Evolutionary conservation across 228 moss, liverwort and hornwort genomes (phyloP), one percentile per base, ranked within the genome.

Genomic region (Sphagnum fallax): DNA sequence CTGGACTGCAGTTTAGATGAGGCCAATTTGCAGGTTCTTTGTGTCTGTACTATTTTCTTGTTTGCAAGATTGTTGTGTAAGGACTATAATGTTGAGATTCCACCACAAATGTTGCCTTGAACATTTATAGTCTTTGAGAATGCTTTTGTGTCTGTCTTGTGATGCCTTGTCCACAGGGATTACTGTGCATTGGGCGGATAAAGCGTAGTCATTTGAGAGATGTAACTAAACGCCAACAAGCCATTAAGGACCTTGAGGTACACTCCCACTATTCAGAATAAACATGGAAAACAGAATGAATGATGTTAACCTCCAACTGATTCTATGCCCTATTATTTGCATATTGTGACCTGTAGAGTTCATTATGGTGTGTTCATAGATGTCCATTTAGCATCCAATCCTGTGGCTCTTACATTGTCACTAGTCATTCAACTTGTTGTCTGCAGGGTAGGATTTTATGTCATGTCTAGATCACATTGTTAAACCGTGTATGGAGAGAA

Each of bases 171-270:
- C 68, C 32, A 48, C 66, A 88, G 82, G 88, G 88, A 63, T 71
- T 88, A 68, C 61, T 84, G 48, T 85, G 88, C 70, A 76, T 88
- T 67, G 85, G 84, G 61, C 78, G 78, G 63, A 72, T 88, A 55
- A 88, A 88, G 68, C 74, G 32, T 10, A 80, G 72, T 65, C 84
- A 76, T 74, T 5, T 82, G 52, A 68, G 59, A 62, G 80, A 52
- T 64, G 50, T 67, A 59, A 78, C 84, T 49, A 82, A 82, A 80
- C 88, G 88, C 53, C 64, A 50, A 8, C 80, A 88, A 74, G 88
- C 82, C 14, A 77, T 77, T 76, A 84, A 80, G 72, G 88, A 88
- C 57, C 88, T 88, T 32, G 85, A 85, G 85, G 88, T 88, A 78
- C 62, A 5, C 1, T 60, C 69, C 49, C 16, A 3, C 14, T 8